Evolutionary conservation across 2,329 filamentous ascomycete species (phyloP).

Genomic region (Incumbomyces lentus): DNA sequence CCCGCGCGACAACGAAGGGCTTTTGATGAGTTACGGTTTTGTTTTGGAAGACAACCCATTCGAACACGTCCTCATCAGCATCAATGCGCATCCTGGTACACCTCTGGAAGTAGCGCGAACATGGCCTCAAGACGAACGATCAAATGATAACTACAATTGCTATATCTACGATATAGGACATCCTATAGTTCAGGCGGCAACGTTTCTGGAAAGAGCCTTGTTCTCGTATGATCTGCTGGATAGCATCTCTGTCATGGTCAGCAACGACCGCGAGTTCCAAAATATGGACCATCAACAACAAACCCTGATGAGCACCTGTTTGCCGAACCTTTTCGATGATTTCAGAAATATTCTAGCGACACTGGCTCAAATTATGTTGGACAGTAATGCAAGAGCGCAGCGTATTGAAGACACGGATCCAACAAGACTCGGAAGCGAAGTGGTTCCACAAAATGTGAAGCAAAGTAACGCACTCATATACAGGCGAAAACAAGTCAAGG

Average conservation of each 20-base stretch:
- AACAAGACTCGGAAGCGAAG: not conserved
- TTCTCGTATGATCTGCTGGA: slow-evolving; percentile 35
- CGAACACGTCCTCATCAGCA: slow-evolving; percentile 34
- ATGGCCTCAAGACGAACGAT: slow-evolving; percentile 22
- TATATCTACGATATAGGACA: slow-evolving; percentile 37
- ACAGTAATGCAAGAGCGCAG: slow-evolving; percentile 30
- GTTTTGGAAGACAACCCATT: slow-evolving; percentile 33
- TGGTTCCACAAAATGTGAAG: slow-evolving; percentile 29
- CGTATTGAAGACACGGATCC: slow-evolving; percentile 26
- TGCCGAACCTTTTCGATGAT: slow-evolving; percentile 17
- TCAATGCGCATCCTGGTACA: slow-evolving; percentile 30
- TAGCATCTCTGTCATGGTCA: slow-evolving; percentile 31
- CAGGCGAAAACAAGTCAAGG: slow-evolving; percentile 30
- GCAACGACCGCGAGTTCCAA: slow-evolving; percentile 32
- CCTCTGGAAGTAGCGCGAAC: slow-evolving; percentile 28
- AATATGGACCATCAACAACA: slow-evolving; percentile 14
- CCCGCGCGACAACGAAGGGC: slow-evolving; percentile 62
- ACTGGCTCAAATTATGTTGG: slow-evolving; percentile 32
- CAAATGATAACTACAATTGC: slow-evolving; percentile 30
- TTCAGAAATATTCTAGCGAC: slow-evolving; percentile 30
- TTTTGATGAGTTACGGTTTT: slow-evolving; percentile 40
- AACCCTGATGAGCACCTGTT: slow-evolving; percentile 17
- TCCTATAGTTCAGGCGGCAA: slow-evolving; percentile 27
- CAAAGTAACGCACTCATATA: slow-evolving; percentile 33
- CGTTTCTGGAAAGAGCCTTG: slow-evolving; percentile 30